Conservation (phyloP, 2,329 filamentous ascomycete genomes). For the Arthrinium puccinioides region DNA sequence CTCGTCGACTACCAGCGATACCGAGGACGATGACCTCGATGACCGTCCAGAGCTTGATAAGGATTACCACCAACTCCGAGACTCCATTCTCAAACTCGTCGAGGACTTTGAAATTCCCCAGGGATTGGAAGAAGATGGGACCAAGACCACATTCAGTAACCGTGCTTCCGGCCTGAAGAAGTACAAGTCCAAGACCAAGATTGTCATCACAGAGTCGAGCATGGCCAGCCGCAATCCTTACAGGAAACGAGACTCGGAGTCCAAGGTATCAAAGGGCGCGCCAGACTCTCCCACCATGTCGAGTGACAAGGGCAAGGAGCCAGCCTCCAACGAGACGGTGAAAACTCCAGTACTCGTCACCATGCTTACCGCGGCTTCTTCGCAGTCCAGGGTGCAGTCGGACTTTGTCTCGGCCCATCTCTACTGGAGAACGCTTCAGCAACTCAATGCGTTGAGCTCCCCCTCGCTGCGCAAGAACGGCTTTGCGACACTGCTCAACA, state of each 20-base stretch:
- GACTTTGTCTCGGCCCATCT: constrained; percentile 80
- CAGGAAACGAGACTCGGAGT: constrained; percentile 27
- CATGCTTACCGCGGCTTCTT: constrained; percentile 71
- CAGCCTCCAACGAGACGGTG: constrained; percentile 32
- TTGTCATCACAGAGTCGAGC: constrained; percentile 42
- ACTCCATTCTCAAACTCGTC: constrained; percentile 73
- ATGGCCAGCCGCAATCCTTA: constrained; percentile 54
- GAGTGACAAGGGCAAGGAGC: constrained; percentile 16
- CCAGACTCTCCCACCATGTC: constrained; percentile 18
- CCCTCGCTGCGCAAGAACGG: constrained; percentile 58
- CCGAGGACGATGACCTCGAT: constrained; percentile 55
- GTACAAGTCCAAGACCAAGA: constrained; percentile 52
- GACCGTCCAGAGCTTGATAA: constrained; percentile 61
- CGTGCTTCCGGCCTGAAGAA: constrained; percentile 55
- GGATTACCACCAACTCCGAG: constrained; percentile 73
- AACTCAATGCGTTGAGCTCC: constrained; percentile 57
- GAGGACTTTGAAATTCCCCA: constrained; percentile 77
- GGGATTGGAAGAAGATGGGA: constrained; percentile 50
- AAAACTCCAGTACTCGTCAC: constrained; percentile 49
- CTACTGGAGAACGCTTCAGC: constrained; percentile 77
- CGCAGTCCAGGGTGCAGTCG: constrained; percentile 68
- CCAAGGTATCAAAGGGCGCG: constrained; percentile 13
- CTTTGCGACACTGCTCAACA: constrained; percentile 63
- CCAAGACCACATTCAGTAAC: constrained; percentile 62
- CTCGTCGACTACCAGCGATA: constrained; percentile 51